Evolutionary conservation across 1,284 basidiomycete species (phyloP).

Genomic region (Schizophyllum amplum): DNA sequence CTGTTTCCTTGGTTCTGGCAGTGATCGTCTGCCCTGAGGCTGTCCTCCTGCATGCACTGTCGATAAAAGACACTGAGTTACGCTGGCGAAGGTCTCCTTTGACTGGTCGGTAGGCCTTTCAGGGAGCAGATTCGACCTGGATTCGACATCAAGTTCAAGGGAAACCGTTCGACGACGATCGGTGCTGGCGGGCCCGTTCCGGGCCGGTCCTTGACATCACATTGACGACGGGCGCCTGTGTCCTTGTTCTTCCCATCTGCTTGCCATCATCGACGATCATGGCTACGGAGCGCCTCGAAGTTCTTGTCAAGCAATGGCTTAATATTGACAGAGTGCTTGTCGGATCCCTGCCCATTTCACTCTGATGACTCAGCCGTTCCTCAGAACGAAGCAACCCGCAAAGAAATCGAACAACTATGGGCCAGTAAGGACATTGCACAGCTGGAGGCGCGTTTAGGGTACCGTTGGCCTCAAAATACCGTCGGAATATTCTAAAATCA

Average conservation of each 20-base stretch:
- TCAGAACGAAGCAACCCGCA: conserved; percentile 47
- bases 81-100: too few species aligned
- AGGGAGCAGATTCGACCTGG: too few species aligned
- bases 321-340: conserved; percentile 39
- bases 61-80: too few species aligned
- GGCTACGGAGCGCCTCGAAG: conserved; percentile 24
- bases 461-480: conserved; percentile 3
- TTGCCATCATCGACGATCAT: background rate
- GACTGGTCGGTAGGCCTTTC: too few species aligned
- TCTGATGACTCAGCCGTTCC: background rate
- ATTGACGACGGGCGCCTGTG: background rate
- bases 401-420: conserved; percentile 47
- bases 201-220: too few species aligned
- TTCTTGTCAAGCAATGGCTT: conserved; percentile 49
- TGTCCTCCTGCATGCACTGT: too few species aligned
- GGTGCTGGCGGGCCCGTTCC: too few species aligned
- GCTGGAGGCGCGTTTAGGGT: conserved; percentile 56
- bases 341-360: background rate
- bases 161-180: too few species aligned
- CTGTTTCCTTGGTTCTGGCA: too few species aligned
- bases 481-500: background rate
- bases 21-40: too few species aligned
- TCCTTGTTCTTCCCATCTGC: background rate
- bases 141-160: too few species aligned
- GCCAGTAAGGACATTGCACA: conserved; percentile 34